Evolutionary conservation across 768 basidiomycete genomes (phyloP).

Genomic region (Agrocybe pediades): DNA sequence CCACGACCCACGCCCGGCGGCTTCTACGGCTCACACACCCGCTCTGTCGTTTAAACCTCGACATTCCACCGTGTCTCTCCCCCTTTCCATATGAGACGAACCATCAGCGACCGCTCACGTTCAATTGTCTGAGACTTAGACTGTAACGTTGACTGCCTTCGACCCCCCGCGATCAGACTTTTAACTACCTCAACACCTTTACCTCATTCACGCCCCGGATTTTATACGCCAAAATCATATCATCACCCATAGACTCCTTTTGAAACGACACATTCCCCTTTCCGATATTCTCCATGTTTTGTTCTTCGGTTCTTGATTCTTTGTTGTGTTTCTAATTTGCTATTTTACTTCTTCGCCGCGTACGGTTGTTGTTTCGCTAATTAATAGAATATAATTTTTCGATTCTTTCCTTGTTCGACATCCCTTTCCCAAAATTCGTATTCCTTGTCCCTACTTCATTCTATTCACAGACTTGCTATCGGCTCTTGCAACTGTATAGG

Average conservation of each 20-base stretch:
- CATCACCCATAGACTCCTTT: too few relatives aligned
- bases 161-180: too few relatives aligned
- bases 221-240: too few relatives aligned
- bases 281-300: not conserved
- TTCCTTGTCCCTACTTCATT: not conserved
- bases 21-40: constrained; percentile 21
- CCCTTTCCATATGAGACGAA: not conserved
- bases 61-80: not conserved
- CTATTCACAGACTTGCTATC: not conserved
- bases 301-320: not conserved
- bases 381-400: not conserved
- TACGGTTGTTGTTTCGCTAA: not conserved
- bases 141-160: too few relatives aligned
- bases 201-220: too few relatives aligned
- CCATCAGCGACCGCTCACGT: too few relatives aligned
- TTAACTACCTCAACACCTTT: too few relatives aligned
- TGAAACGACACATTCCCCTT: not conserved
- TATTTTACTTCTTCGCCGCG: not conserved
- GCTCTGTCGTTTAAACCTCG: not conserved
- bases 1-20: constrained; percentile 25
- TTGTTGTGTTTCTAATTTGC: not conserved
- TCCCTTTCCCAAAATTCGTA: too few relatives aligned
- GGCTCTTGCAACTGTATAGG: not conserved
- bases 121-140: too few relatives aligned
- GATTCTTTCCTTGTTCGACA: not conserved